Evolutionary conservation across 2,329 filamentous ascomycete genomes (phyloP).

Genomic region (Microcera coccophila): DNA sequence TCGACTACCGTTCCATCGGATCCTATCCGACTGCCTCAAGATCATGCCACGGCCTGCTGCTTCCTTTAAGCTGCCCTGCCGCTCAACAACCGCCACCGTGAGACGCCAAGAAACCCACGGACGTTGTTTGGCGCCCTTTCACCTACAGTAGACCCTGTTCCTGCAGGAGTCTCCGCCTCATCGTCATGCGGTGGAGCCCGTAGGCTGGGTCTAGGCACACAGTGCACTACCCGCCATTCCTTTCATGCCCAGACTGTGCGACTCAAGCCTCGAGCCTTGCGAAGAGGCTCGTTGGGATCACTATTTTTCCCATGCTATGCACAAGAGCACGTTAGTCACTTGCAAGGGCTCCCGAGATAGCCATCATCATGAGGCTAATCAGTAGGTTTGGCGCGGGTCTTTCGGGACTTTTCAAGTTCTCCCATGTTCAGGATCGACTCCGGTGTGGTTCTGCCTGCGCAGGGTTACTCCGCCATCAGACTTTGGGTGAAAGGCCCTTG

Average conservation of each 20-base stretch:
- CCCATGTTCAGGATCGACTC: too few relatives aligned
- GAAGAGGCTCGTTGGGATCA: conserved; percentile 10
- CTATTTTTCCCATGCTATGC: conserved; percentile 2
- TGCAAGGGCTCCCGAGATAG: too few relatives aligned
- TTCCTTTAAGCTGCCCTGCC: conserved; percentile 9
- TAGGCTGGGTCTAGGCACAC: conserved; percentile 12
- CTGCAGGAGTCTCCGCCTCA: conserved; percentile 25
- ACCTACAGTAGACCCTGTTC: conserved; percentile 24
- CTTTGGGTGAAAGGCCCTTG: too few relatives aligned
- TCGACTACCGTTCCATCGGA: conserved; percentile 4
- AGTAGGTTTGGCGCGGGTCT: too few relatives aligned
- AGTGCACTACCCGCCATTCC: conserved; percentile 7
- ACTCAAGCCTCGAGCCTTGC: not conserved
- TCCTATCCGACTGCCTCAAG: conserved; percentile 12
- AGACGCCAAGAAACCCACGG: not conserved
- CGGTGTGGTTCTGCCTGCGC: too few relatives aligned
- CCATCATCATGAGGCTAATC: too few relatives aligned
- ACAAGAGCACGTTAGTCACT: not conserved
- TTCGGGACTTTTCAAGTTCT: too few relatives aligned
- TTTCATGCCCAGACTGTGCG: conserved; percentile 5
- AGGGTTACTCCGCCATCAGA: too few relatives aligned
- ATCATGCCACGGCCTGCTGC: conserved; percentile 20
- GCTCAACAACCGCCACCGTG: conserved; percentile 11
- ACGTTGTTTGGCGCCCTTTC: conserved; percentile 2
- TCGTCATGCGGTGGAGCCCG: conserved; percentile 23